Evolutionary conservation across 345 rosid species (phyloP), one percentile per base, ranked within the genome.

Genomic region (Anacardium occidentale): DNA sequence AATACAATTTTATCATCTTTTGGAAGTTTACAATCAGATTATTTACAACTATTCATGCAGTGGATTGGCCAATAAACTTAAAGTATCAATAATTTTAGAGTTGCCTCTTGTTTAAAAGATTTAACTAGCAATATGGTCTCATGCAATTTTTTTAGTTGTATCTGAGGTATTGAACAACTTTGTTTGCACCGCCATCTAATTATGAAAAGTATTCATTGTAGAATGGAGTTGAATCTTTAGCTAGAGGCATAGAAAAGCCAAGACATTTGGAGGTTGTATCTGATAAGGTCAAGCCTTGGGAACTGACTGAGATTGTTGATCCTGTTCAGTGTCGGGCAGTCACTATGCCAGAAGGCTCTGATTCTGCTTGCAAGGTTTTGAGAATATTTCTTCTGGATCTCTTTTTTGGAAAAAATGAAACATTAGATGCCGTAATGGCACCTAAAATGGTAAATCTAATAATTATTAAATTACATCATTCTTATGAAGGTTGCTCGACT

Each of bases 401-500:
- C 3, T 1, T 47, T 47, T 47, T 9, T 37, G 5, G 42, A 37
- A 37, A 37, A 37, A 37, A 37, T 11, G 51, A 47, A 47, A 11
- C 53, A 3, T 15, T 50, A 4, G 53, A 50, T 50, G 53, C 53
- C 53, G 15, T 2, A 50, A 50, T 14, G 15, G 53, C 53, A 13
- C 44, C 45, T 48, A n/a, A 21, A 18, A 10, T 18, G 42, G 42
- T 32, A 12, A 48, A 53, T 50, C 10, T 53, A 48, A 45, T 74
- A 67, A 67, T 64, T 29, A 29, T 29, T 29, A 29, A 24, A 59
- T 37, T 71, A 11, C 61, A 47, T 40, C 65, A 22, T 76, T 37
- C 40, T 42, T 74, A 17, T 70, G 52, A 72, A 85, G 89, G 89
- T 83, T 75, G 85, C 78, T 73, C 82, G 89, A 34, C 85, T 85